Evolutionary conservation across 2,329 filamentous ascomycete species (phyloP), one percentile per base, ranked within the genome.

Genomic region (Karstenula rhodostoma): DNA sequence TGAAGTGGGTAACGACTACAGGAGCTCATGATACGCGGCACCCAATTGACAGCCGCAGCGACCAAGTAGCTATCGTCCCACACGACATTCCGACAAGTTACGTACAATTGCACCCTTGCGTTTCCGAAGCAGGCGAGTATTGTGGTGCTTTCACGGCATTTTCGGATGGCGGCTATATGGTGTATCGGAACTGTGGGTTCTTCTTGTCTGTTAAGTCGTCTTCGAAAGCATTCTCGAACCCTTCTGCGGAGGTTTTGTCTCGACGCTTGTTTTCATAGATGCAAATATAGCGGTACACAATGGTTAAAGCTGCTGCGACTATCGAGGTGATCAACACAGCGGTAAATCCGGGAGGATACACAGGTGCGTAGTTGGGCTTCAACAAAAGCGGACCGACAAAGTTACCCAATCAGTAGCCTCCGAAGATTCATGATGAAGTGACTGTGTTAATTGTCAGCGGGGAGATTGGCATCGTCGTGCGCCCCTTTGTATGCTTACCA

Each of bases 171-270:
- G 5, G n/a, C 47, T 61, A 68, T 10, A 64, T 37, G 7, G 63
- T 68, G 33, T 70, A 71, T 27, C 67, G 53, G 52, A 70, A 70
- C 29, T 70, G 67, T 5, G 61, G 63, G 40, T 69, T 71, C 61
- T 66, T 79, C 51, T 66, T 78, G 60, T 84, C 82, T 5, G 81
- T 84, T 40, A 83, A 70, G 63, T 84, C 81, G 66, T 85, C 82
- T 53, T 85, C 81, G 58, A 82, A 85, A 0, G 83, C 83, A 67
- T 84, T 78, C 50, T 84, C 83, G 48, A 80, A 85, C 1, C 75
- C 81, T 66, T 85, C 82, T 8, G 73, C 76, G 2, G 80, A 80
- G 2, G 76, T 65, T 48, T 71, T 71, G 59, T 84, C 81, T 25
- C 81, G 76, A 55, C 68, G 72, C n/a, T 68, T 69, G 61, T 84